A percentile compares a stretch with the other conserved stretches of the same genome.
phyloP scores from a whole-genome alignment of 2,329 filamentous ascomycete genomes.

The Cytospora mali region DNA sequence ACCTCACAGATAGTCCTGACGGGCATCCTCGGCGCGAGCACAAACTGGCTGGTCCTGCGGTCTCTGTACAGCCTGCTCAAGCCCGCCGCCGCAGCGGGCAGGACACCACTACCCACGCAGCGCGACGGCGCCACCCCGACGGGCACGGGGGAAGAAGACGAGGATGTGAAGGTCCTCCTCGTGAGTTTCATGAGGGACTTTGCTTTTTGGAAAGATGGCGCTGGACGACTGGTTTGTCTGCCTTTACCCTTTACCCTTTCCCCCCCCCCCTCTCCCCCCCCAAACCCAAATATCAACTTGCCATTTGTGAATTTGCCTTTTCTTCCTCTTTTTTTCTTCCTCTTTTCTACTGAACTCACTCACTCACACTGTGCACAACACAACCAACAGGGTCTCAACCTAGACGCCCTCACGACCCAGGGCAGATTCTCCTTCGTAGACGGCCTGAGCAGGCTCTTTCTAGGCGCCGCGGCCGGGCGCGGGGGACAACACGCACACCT shows the following conservation, averaged over 20 bases:
- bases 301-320: too few species aligned
- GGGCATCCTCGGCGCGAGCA: constrained; percentile 63
- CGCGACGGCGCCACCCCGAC: constrained; percentile 15
- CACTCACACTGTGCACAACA: constrained; percentile 3
- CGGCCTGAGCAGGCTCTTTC: constrained; percentile 65
- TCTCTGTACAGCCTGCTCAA: constrained; percentile 54
- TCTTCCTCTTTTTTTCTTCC: too few species aligned
- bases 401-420: constrained; percentile 60
- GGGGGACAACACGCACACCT: constrained; percentile 33
- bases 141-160: constrained; percentile 33
- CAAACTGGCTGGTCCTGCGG: constrained; percentile 67
- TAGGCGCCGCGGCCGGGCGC: constrained; percentile 21
- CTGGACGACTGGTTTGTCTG: constrained; percentile 63
- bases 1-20: constrained; percentile 68
- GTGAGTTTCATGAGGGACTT: constrained; percentile 82
- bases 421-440: constrained; percentile 74
- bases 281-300: constrained; percentile 5
- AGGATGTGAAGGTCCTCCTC: constrained; percentile 63
- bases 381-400: constrained; percentile 64
- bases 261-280: background rate
- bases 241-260: constrained; percentile 16
- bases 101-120: too few species aligned
- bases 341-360: too few species aligned
- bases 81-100: constrained; percentile 9
- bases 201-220: constrained; percentile 76